Evolutionary conservation across 1,139 yeast species (phyloP).

Genomic region (Diutina scorzettiae): DNA sequence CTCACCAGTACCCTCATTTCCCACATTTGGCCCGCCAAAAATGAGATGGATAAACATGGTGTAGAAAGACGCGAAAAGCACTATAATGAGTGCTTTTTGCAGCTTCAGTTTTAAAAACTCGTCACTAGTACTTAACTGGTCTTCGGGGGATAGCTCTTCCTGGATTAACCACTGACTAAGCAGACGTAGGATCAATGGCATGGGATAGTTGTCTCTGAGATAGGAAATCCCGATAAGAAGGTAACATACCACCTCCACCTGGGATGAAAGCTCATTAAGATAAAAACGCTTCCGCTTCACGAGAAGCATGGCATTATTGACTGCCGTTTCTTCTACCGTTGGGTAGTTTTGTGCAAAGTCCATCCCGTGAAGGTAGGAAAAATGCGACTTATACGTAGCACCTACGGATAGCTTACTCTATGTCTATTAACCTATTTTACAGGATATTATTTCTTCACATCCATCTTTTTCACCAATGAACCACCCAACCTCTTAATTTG

Average conservation of each 20-base stretch:
- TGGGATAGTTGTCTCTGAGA: conserved; percentile 24
- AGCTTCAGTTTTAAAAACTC: background rate
- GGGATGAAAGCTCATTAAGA: conserved; percentile 21
- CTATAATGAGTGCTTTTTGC: background rate
- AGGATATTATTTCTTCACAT: conserved; percentile 7
- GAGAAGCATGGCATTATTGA: conserved; percentile 23
- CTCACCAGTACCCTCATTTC: conserved; percentile 6
- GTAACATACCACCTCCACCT: conserved; percentile 19
- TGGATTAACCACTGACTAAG: conserved; percentile 15
- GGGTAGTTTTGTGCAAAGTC: conserved; percentile 15
- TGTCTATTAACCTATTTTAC: conserved; percentile 5
- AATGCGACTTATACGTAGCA: too few relatives aligned
- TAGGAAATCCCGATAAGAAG: conserved; percentile 21
- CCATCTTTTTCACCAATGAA: conserved; percentile 21
- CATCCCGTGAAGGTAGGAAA: too few relatives aligned
- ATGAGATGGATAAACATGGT: background rate
- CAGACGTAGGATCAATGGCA: conserved; percentile 17
- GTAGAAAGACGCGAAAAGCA: background rate
- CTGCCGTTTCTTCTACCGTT: conserved; percentile 24
- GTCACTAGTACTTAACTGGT: background rate
- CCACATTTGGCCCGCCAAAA: conserved; percentile 8
- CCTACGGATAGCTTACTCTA: too few relatives aligned
- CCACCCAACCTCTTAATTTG: conserved; percentile 74
- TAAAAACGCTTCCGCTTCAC: conserved; percentile 30
- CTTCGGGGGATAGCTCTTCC: background rate